phyloP scores from a whole-genome alignment of 2,329 filamentous ascomycete genomes.

The Drechslerella dactyloides region DNA sequence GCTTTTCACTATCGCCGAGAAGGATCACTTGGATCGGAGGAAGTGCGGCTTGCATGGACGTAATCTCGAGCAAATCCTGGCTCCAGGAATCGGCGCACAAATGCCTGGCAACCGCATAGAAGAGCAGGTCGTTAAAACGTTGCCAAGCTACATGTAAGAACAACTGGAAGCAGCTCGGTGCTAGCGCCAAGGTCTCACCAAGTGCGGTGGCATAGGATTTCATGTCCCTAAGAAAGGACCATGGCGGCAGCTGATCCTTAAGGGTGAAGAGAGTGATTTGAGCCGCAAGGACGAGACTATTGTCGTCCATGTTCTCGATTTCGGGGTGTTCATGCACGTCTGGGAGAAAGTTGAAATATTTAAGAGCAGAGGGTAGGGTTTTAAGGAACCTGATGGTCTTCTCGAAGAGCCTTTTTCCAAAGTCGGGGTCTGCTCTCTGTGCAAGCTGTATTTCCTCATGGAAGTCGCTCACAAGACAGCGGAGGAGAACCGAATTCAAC shows the following conservation, averaged over 20 bases:
- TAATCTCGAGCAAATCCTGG: conserved; percentile 4
- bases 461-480: background rate
- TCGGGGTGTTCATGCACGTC: background rate
- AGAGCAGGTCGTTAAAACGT: conserved; percentile 1
- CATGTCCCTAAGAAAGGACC: conserved; percentile 2
- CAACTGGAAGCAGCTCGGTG: background rate
- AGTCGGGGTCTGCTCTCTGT: background rate
- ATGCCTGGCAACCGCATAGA: background rate
- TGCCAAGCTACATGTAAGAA: conserved; percentile 1
- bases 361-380: background rate
- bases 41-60: conserved; percentile 5
- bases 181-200: conserved; percentile 2
- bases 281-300: conserved; percentile 2
- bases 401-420: conserved; percentile 4
- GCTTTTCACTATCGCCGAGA: background rate
- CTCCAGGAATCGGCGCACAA: conserved; percentile 6
- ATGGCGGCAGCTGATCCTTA: conserved; percentile 4
- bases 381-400: background rate
- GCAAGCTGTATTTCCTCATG: conserved; percentile 3
- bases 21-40: conserved; percentile 2
- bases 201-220: conserved; percentile 4
- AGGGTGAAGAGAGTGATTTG: conserved; percentile 2
- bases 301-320: conserved; percentile 6
- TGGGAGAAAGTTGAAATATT: background rate
- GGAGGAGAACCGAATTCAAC: conserved; percentile 1